Base-by-base conservation (phyloP, 192 early-diverging fungal species). In the Funneliformis geosporum region DNA sequence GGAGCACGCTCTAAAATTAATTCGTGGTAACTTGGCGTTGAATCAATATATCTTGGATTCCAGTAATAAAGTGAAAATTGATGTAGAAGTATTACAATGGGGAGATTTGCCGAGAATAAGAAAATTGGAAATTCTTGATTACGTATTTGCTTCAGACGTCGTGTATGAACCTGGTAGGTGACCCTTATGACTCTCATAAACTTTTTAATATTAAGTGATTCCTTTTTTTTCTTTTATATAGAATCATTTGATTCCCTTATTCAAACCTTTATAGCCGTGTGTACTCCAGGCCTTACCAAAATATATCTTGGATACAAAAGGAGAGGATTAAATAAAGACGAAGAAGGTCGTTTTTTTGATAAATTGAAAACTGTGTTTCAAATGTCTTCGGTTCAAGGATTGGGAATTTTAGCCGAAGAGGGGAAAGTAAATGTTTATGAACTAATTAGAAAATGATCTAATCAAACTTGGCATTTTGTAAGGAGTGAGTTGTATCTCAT, bases 251-350 rank as follows among this genome's bases (percentile, higher is more conserved):
- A 79, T 25, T 5, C 12, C 25, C 46, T 79, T n/a, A 69, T 79
- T 33, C 47, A 70, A 42, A 79, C 77, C n/a, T 68, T 79, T 38
- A 5, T 55, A 18, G 27, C 65, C 21, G 25, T 79, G 16, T 79
- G 77, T 70, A 60, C 67, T 59, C 65, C 77, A 8, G 39, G 39
- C 0, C 18, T 2, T 5, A 79, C 77, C 1, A 79, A 79, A 38
- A 79, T 79, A 40, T 79, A 59, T 42, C 50, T 79, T 21, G 77
- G 67, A 59, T 79, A 79, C 43, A 79, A 79, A 39, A 42, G 50
- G 47, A 46, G 77, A 59, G 77, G 66, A 21, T 16, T 79, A 10
- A 40, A 38, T 33, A 60, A n/a, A 21, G 50, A 79, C 8, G 66
- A 79, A 40, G 77, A 79, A 42, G 16, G 1, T 11, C 18, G 18